A percentile compares a stretch with the other conserved stretches of the same genome.
phyloP scores from a whole-genome alignment of 179 eudicot genomes.

The Silene vulgaris region DNA sequence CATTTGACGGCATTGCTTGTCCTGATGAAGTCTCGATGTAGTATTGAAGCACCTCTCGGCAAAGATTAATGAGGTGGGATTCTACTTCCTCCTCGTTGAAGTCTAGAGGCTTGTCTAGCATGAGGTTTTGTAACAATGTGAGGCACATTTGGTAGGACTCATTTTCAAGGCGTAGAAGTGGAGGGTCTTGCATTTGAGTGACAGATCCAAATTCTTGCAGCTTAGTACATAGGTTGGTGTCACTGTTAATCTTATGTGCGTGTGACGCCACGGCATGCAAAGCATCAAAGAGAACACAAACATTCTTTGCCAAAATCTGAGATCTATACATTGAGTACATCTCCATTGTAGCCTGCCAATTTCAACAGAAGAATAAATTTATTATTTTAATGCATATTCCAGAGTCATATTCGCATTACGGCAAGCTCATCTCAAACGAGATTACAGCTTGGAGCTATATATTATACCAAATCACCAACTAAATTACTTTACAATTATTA shows the following conservation, averaged over 20 bases:
- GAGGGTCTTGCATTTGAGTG: conserved; percentile 98
- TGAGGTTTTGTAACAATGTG: conserved; percentile 70
- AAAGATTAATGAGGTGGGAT: conserved; percentile 57
- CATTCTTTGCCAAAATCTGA: conserved; percentile 52
- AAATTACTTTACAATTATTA: background rate
- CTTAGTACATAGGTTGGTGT: conserved; percentile 56
- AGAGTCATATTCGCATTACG: background rate
- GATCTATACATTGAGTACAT: conserved; percentile 61
- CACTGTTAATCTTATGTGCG: conserved; percentile 76
- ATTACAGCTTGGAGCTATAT: background rate
- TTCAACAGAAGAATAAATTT: conserved; percentile 8
- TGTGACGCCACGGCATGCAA: conserved; percentile 66
- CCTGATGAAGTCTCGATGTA: conserved; percentile 59
- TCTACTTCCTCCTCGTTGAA: conserved; percentile 59
- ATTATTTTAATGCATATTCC: background rate
- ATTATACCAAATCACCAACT: background rate
- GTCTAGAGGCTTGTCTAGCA: conserved; percentile 47
- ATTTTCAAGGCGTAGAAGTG: conserved; percentile 82
- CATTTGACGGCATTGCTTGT: conserved; percentile 26
- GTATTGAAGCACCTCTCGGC: conserved; percentile 65
- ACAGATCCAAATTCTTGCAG: conserved; percentile 63
- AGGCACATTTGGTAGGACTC: conserved; percentile 90
- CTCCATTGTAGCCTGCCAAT: conserved; percentile 79
- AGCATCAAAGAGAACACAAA: conserved; percentile 48
- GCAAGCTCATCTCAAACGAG: no score